Evolutionary conservation across 2,329 filamentous ascomycete genomes (phyloP), one percentile per base, ranked within the genome.

Genomic region (Fusarium guadeloupense): DNA sequence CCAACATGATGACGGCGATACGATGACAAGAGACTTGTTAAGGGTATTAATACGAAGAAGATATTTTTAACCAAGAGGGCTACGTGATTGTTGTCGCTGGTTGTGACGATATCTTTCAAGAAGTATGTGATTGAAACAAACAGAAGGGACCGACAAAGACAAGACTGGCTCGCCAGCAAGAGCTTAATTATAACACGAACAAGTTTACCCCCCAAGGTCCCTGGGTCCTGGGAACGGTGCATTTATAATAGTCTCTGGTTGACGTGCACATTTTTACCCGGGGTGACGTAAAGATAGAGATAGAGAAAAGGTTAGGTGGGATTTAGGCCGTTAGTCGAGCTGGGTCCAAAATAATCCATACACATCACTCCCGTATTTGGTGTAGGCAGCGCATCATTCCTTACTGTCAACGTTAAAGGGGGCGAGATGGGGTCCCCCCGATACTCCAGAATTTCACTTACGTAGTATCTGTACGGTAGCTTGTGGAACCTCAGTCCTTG

Each of bases 1-100:
- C 67, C 72, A 73, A 72, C 76, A 77, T 78, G 17, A 39, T 59
- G 59, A 44, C 42, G 39, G 45, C 42, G 34, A 37, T 25, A 16
- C 10, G 20, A 37, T 14, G 13, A 28, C 7, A 35, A 20, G 25
- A 17, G 37, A 17, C 40, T 2, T 10, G 16, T 7, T 17, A n/a
- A 17, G 31, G 34, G 40, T 17, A 13, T 23, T 31, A 34, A 13
- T 31, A n/a, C 16, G 30, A 9, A 33, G 3, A n/a, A 7, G 17
- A 20, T 8, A 6, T 17, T 20, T 16, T n/a, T n/a, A n/a, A n/a
- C n/a, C n/a, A n/a, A n/a, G 12, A 17, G 13, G 34, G 34, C 19
- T 46, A 39, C 26, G 54, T 23, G 40, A 33, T 39, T 40, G 46
- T 30, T 46, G 45, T 59, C 45, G 38, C 54, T n/a, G n/a, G n/a